phyloP scores from a whole-genome alignment of 2,329 filamentous ascomycete species.

The Alternaria novae-zelandiae region DNA sequence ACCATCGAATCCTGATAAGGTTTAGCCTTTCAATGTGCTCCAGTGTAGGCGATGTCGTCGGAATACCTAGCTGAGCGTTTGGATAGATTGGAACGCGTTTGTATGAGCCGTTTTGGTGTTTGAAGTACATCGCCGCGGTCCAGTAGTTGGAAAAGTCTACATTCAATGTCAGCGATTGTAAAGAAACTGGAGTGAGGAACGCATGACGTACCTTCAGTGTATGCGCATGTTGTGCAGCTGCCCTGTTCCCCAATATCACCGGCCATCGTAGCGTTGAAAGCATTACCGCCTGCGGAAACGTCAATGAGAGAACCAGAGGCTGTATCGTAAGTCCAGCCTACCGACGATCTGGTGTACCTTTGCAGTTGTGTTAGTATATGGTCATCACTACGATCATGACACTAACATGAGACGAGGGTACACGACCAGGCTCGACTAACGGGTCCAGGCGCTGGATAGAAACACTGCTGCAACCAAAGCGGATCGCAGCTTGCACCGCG shows the following conservation, averaged over 20 bases:
- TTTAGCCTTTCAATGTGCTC: not conserved
- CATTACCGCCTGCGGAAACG: constrained; percentile 19
- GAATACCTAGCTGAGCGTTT: constrained; percentile 18
- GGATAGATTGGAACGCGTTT: constrained; percentile 38
- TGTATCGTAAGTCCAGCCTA: not conserved
- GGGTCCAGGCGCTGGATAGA: constrained; percentile 32
- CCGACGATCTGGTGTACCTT: constrained; percentile 24
- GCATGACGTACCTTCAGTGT: constrained; percentile 28
- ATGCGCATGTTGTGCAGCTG: constrained; percentile 29
- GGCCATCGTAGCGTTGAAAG: constrained; percentile 25
- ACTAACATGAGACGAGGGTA: constrained; percentile 29
- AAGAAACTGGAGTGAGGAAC: not conserved
- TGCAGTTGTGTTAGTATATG: not conserved
- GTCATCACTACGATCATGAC: not conserved
- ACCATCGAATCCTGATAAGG: not conserved
- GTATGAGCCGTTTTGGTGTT: constrained; percentile 36
- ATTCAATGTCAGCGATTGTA: not conserved
- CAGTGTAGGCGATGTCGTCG: constrained; percentile 17
- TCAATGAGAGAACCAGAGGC: not conserved
- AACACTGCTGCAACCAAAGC: constrained; percentile 29
- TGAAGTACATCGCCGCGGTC: constrained; percentile 38
- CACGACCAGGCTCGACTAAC: constrained; percentile 32
- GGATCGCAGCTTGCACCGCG: constrained; percentile 18
- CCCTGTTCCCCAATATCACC: constrained; percentile 17
- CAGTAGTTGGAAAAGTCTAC: constrained; percentile 25